phyloP scores from a whole-genome alignment of 768 basidiomycete species.

The Gyrodon lividus region DNA sequence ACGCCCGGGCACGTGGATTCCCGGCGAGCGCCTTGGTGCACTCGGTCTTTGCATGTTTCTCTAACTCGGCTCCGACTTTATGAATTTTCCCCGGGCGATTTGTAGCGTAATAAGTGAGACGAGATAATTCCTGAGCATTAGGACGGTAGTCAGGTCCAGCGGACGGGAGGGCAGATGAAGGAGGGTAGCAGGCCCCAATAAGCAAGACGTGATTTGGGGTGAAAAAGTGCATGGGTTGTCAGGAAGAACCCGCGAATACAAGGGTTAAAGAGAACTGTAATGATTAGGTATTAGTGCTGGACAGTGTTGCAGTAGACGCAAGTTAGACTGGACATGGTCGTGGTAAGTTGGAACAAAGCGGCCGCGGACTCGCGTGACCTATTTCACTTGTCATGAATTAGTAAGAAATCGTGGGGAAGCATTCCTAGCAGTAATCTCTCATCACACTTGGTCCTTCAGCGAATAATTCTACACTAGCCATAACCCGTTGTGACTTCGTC shows the following conservation, averaged over 20 bases:
- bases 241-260: neutral
- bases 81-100: constrained; percentile 79
- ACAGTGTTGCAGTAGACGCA: neutral
- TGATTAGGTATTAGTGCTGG: neutral
- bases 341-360: neutral
- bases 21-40: constrained; percentile 64
- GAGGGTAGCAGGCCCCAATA: constrained; percentile 84
- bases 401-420: no score
- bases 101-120: constrained; percentile 82
- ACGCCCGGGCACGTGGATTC: constrained; percentile 80
- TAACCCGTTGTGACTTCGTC: no score
- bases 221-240: constrained; percentile 62
- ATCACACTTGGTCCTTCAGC: no score
- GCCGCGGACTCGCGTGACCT: no score
- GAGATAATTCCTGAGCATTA: constrained; percentile 82
- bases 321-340: neutral
- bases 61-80: constrained; percentile 73
- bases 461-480: no score
- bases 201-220: constrained; percentile 83
- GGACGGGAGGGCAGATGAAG: constrained; percentile 67
- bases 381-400: no score
- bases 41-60: constrained; percentile 68
- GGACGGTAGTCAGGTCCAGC: constrained; percentile 77
- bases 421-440: no score
- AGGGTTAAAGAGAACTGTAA: neutral